A percentile compares a stretch with the other conserved stretches of the same genome.
Conservation (phyloP, 2,329 filamentous ascomycete genomes). For the Botrytis byssoidea region DNA sequence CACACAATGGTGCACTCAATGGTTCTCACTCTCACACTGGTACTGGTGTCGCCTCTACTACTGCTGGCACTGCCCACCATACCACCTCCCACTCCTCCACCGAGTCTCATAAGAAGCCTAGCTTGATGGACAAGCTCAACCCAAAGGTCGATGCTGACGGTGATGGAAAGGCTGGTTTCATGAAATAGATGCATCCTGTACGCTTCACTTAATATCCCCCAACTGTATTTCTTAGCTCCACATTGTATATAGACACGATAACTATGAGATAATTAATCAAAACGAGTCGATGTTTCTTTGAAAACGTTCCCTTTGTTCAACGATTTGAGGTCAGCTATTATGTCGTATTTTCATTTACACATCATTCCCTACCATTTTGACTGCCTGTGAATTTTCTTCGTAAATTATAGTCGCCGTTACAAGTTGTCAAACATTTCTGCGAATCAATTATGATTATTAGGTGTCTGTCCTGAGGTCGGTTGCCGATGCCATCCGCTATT, state of each 20-base stretch:
- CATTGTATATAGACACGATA: background rate
- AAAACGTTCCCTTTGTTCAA: background rate
- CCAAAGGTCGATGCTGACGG: slow-evolving; percentile 52
- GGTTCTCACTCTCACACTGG: slow-evolving; percentile 4
- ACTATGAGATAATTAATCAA: slow-evolving; percentile 9
- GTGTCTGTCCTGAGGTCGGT: background rate
- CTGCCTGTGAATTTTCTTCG: background rate
- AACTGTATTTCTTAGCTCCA: background rate
- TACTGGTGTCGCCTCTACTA: background rate
- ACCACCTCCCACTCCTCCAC: slow-evolving; percentile 20
- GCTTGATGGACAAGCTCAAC: slow-evolving; percentile 54
- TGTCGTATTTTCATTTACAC: background rate
- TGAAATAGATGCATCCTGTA: slow-evolving; percentile 34
- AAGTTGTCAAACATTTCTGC: background rate
- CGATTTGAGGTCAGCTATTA: background rate
- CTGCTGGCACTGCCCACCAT: background rate
- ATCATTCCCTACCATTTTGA: background rate
- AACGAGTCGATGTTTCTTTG: background rate
- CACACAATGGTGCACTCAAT: background rate
- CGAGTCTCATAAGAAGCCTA: slow-evolving; percentile 43
- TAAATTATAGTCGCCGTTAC: background rate
- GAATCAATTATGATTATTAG: background rate
- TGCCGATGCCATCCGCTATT: background rate
- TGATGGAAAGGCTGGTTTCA: slow-evolving; percentile 55
- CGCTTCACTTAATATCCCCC: background rate